Conservation (phyloP, 768 basidiomycete species). For the Leccinum olivaceopallidum region DNA sequence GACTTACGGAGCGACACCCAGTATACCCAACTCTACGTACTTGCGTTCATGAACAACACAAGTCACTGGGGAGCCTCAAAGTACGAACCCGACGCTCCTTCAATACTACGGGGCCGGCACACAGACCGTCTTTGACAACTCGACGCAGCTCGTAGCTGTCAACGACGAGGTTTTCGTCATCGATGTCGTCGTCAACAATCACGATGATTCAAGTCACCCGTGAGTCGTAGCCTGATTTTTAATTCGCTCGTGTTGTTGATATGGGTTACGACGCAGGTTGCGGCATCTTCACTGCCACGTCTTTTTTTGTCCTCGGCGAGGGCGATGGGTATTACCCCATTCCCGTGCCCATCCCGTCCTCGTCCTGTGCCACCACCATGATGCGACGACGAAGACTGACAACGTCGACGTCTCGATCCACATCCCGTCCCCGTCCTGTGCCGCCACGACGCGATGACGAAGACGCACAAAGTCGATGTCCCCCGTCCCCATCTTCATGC, state of each 20-base stretch:
- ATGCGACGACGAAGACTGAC: too few species aligned
- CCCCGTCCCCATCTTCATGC: too few species aligned
- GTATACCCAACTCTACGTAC: constrained; percentile 25
- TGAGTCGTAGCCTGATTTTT: constrained; percentile 9
- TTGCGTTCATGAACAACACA: constrained; percentile 30
- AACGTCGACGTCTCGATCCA: too few species aligned
- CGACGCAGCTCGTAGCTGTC: constrained; percentile 27
- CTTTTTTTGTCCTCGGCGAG: constrained; percentile 37
- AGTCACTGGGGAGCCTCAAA: constrained; percentile 29
- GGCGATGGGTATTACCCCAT: constrained; percentile 38
- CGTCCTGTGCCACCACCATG: too few species aligned
- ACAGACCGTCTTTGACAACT: constrained; percentile 27
- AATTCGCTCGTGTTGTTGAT: background rate
- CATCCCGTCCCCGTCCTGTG: too few species aligned
- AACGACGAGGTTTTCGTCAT: constrained; percentile 30
- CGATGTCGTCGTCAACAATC: constrained; percentile 25
- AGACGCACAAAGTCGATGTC: too few species aligned
- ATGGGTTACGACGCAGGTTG: constrained; percentile 23
- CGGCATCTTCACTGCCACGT: constrained; percentile 41
- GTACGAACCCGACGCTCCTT: constrained; percentile 29
- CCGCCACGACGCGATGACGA: too few species aligned
- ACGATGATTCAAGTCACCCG: constrained; percentile 34
- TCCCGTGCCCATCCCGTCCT: too few species aligned
- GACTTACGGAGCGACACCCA: constrained; percentile 27
- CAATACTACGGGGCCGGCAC: constrained; percentile 26